A percentile compares a stretch with the other conserved stretches of the same genome.
Conservation (phyloP, 495 filamentous ascomycete genomes). For the Xylaria curta region DNA sequence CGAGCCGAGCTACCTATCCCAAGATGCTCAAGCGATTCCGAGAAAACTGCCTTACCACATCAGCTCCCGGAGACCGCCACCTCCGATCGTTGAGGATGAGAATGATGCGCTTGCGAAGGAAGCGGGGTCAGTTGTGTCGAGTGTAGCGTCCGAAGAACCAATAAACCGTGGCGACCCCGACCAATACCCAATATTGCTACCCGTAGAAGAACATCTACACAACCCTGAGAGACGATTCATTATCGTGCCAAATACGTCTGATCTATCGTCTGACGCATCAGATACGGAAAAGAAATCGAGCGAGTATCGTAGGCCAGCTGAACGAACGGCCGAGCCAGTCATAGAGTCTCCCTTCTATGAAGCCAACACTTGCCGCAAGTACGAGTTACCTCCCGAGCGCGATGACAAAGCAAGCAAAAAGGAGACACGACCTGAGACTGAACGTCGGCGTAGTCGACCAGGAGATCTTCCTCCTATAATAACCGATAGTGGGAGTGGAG, state of each 20-base stretch:
- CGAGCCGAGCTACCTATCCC: conserved; percentile 15
- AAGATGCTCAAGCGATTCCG: conserved; percentile 18
- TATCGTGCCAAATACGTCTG: conserved; percentile 41
- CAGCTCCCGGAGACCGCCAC: conserved; percentile 41
- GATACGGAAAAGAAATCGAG: conserved; percentile 21
- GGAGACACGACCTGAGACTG: conserved; percentile 29
- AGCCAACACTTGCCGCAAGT: conserved; percentile 51
- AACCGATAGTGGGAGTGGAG: conserved; percentile 29
- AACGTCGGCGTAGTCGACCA: conserved; percentile 33
- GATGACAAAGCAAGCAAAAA: conserved; percentile 34
- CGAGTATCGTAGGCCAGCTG: conserved; percentile 32
- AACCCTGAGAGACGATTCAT: conserved; percentile 58
- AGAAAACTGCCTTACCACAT: conserved; percentile 15
- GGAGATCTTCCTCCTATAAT: conserved; percentile 40
- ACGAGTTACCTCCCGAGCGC: conserved; percentile 33
- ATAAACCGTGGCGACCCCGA: conserved; percentile 50
- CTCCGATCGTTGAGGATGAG: conserved; percentile 56
- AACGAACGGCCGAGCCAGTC: conserved; percentile 24
- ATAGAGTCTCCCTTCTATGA: conserved; percentile 41
- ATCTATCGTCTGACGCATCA: conserved; percentile 33
- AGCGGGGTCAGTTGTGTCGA: conserved; percentile 38
- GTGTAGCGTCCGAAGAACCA: conserved; percentile 46
- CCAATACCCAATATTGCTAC: conserved; percentile 49
- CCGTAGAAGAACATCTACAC: conserved; percentile 43
- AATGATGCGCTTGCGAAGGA: conserved; percentile 53